Base-by-base conservation (phyloP, 176 grass and related monocot species). In the Aegilops tauschii region DNA sequence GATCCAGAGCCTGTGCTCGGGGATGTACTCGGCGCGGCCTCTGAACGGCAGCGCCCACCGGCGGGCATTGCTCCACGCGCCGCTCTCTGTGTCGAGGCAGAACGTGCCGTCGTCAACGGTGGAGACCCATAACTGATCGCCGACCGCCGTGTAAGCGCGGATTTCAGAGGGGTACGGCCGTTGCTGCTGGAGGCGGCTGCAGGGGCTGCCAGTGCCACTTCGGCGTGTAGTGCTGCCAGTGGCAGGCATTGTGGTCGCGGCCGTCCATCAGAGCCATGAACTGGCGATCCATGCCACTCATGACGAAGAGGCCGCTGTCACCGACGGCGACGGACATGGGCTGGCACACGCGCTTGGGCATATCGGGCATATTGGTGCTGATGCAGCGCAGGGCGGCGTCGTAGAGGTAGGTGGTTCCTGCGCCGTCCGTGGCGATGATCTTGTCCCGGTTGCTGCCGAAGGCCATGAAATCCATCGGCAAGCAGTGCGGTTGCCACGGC, bases 1-100 rank as follows among this genome's bases (percentile, higher is more conserved):
- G 5, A 85, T 69, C 73, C 83, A 78, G 83, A 78, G 73, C 0
- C 23, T 76, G 44, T 31, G 28, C 75, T 86, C 49, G 1, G 84
- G 64, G 47, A 52, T 32, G 25, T 86, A 79, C 45, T 86, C 44
- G 23, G 27, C 63, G 10, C 14, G 63, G 31, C 63, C 74, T 13
- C 3, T 17, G 37, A 84, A 65, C 4, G 56, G 72, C 39, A 84
- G 11, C 9, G 28, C 27, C 82, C 58, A 84, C 6, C 75, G 17
- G 27, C 58, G 35, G 9, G 17, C n/a, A 59, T 64, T 61, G 17
- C 16, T 63, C 82, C 70, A 84, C n/a, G 12, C 25, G 3, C 56
- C 34, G 17, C 25, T 74, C 4, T 12, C 0, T 20, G 10, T 30
- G 11, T 75, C 25, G 10, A 75, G 45, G 56, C 5, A 9, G 27